Percentiles rank a stretch among this genome's conserved stretches.
Conservation (phyloP, 1,139 yeast genomes). For the Chernovozyma aurita region DNA sequence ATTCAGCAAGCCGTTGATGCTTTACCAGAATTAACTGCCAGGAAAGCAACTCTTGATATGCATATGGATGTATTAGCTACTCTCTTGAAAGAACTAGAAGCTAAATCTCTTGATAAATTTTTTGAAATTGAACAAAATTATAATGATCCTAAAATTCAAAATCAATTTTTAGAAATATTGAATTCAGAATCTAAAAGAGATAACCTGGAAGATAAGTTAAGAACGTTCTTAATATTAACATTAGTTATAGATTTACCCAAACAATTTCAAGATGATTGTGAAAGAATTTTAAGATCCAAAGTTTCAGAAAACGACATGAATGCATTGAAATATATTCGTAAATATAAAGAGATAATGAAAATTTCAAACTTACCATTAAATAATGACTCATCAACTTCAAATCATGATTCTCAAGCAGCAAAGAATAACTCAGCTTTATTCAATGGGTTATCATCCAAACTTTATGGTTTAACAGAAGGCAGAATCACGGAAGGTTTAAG, state of each 20-base stretch:
- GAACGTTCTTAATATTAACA: slow-evolving; percentile 79
- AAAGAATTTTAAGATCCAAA: slow-evolving; percentile 50
- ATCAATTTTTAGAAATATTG: slow-evolving; percentile 56
- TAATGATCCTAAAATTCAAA: slow-evolving; percentile 56
- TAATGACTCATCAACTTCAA: slow-evolving; percentile 14
- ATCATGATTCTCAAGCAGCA: slow-evolving; percentile 14
- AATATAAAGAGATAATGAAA: slow-evolving; percentile 75
- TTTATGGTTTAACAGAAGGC: slow-evolving; percentile 85
- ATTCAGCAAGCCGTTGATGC: slow-evolving; percentile 89
- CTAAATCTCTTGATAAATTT: slow-evolving; percentile 80
- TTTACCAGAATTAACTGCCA: slow-evolving; percentile 84
- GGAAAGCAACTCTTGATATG: slow-evolving; percentile 86
- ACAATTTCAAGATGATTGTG: slow-evolving; percentile 63
- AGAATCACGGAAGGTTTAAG: slow-evolving; percentile 74
- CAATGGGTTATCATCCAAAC: slow-evolving; percentile 69
- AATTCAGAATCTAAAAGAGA: slow-evolving; percentile 45
- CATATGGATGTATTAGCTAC: slow-evolving; percentile 95
- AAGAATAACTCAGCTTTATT: slow-evolving; percentile 58
- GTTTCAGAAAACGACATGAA: slow-evolving; percentile 58
- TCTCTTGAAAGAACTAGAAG: slow-evolving; percentile 75
- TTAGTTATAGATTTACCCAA: slow-evolving; percentile 55
- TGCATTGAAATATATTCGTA: slow-evolving; percentile 68
- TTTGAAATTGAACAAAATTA: slow-evolving; percentile 88
- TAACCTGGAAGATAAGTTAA: slow-evolving; percentile 71
- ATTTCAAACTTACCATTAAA: slow-evolving; percentile 48